Evolutionary conservation across 2,329 filamentous ascomycete species (phyloP).

Genomic region (Grosmannia huntii): DNA sequence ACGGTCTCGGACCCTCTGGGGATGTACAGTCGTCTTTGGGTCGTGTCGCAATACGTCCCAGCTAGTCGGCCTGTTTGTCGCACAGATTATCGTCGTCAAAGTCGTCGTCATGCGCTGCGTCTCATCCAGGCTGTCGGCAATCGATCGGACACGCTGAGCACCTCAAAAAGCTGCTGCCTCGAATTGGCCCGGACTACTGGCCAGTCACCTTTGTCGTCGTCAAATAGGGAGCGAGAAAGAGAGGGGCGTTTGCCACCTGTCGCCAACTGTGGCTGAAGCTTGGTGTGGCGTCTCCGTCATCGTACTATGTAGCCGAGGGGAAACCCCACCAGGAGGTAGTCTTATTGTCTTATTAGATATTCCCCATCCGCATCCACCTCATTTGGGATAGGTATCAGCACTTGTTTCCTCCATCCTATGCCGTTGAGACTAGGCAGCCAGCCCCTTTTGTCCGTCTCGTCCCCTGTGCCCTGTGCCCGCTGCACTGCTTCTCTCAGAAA

Average conservation of each 20-base stretch:
- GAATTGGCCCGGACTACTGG: no score
- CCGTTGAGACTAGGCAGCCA: not conserved
- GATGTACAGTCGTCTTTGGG: no score
- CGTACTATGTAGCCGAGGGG: no score
- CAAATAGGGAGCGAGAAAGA: no score
- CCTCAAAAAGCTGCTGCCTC: not conserved
- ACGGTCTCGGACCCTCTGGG: not conserved
- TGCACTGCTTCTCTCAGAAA: not conserved
- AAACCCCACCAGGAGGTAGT: slow-evolving; percentile 2
- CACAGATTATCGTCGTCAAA: not conserved
- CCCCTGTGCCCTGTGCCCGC: no score
- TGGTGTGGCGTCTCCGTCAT: not conserved
- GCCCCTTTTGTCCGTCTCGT: not conserved
- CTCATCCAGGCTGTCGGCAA: not conserved
- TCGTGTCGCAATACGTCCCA: no score
- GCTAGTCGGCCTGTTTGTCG: not conserved
- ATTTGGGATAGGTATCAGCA: slow-evolving; percentile 3
- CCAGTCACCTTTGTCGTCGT: no score
- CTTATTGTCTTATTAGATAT: not conserved
- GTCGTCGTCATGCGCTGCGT: not conserved
- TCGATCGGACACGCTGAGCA: not conserved
- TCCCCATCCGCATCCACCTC: not conserved
- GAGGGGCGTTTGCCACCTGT: not conserved
- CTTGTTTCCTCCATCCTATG: slow-evolving; percentile 2
- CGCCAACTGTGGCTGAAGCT: not conserved